Conservation (phyloP, 441 rosid genomes). For the Gossypium schwendimanii region DNA sequence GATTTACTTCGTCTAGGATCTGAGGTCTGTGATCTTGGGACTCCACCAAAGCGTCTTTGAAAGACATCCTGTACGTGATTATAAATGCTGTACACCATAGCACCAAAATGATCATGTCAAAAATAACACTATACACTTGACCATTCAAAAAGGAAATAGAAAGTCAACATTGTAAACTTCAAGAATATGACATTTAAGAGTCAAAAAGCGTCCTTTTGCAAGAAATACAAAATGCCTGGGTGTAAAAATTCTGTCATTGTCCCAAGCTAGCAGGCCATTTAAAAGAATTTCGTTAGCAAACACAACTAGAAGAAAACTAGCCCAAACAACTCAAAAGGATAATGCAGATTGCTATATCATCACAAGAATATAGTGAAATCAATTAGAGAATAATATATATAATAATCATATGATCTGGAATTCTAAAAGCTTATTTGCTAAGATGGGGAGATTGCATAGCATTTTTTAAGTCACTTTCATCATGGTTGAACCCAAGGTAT, state of each 20-base stretch:
- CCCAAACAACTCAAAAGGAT: not conserved
- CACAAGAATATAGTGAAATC: not conserved
- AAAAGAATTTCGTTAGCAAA: not conserved
- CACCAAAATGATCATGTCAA: slow-evolving; percentile 12
- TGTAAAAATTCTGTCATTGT: not conserved
- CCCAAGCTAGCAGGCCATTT: not conserved
- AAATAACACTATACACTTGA: slow-evolving; percentile 8
- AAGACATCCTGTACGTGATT: slow-evolving; percentile 58
- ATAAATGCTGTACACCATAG: slow-evolving; percentile 57
- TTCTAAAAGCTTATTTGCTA: not conserved
- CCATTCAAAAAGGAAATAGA: not conserved
- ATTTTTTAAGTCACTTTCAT: not conserved
- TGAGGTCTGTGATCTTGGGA: slow-evolving; percentile 27
- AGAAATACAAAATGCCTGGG: not conserved
- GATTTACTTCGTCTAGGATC: slow-evolving; percentile 28
- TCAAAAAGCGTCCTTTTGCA: not conserved
- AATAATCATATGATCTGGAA: not conserved
- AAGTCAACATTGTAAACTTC: not conserved
- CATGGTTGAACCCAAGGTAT: not conserved
- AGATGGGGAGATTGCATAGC: not conserved
- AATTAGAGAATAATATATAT: not conserved
- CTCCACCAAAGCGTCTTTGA: slow-evolving; percentile 35
- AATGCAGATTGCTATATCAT: not conserved
- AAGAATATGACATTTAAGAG: not conserved
- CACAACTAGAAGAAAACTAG: not conserved